These are phyloP conservation scores for Wickerhamiella occidentalis DNA, from an alignment of 805 yeast species.

Conservation along the genomic window DNA sequence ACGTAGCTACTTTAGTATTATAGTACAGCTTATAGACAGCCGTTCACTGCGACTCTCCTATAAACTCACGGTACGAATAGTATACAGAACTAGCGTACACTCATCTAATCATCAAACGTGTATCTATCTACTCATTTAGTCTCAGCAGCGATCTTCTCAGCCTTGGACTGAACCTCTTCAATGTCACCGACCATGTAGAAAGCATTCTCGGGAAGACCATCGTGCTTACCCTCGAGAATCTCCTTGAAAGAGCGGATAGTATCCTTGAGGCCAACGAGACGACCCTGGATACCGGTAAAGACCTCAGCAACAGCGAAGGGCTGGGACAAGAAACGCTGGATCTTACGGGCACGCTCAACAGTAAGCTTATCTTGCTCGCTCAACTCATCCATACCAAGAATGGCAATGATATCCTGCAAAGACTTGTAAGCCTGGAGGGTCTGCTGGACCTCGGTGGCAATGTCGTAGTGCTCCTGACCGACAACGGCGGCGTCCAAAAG, in stretches of 20 bases:
- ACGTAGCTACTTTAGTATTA: no score
- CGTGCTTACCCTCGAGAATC: slow-evolving; percentile 97
- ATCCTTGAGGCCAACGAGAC: slow-evolving; percentile 91
- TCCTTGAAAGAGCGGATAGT: slow-evolving; percentile 91
- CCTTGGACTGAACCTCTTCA: slow-evolving; percentile 96
- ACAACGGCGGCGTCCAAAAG: slow-evolving; percentile 93
- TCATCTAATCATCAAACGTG: slow-evolving; percentile 10
- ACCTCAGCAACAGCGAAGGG: slow-evolving; percentile 99
- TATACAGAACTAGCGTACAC: background rate
- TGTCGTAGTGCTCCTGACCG: slow-evolving; percentile 97
- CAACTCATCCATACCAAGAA: slow-evolving; percentile 99
- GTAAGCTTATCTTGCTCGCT: slow-evolving; percentile 97
- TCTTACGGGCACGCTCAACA: slow-evolving; percentile 99
- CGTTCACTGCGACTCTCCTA: no score
- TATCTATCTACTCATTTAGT: slow-evolving; percentile 16
- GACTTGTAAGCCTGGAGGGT: slow-evolving; percentile 99
- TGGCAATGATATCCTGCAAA: slow-evolving; percentile 99
- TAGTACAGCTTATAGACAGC: no score
- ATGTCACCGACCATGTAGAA: slow-evolving; percentile 99
- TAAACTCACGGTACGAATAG: no score
- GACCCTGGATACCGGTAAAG: slow-evolving; percentile 99
- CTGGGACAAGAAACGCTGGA: slow-evolving; percentile 99
- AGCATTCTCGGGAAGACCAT: slow-evolving; percentile 96
- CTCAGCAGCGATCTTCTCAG: slow-evolving; percentile 96
- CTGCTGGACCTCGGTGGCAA: slow-evolving; percentile 91